phyloP scores from a whole-genome alignment of 352 stramenopile species.

The Globisporangium polare region DNA sequence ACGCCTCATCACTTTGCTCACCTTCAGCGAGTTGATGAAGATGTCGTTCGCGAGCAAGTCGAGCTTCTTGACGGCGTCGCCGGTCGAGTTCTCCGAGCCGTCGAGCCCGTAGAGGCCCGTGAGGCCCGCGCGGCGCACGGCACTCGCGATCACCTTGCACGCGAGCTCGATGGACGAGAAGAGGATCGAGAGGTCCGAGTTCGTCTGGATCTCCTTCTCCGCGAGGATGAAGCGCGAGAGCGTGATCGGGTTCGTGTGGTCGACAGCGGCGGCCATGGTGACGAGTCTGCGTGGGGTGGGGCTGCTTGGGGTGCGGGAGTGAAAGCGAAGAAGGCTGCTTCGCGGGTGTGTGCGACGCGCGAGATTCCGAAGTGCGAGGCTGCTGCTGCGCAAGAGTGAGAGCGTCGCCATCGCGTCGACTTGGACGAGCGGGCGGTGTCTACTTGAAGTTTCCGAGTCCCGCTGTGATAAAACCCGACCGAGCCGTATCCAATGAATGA shows the following conservation, averaged over 20 bases:
- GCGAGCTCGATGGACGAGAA: constrained; percentile 95
- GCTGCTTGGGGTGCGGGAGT: constrained; percentile 3
- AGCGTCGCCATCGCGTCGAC: background rate
- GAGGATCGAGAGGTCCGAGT: constrained; percentile 93
- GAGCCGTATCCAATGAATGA: constrained; percentile 10
- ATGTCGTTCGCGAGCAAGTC: constrained; percentile 98
- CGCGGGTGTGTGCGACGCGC: constrained; percentile 17
- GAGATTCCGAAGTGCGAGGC: constrained; percentile 21
- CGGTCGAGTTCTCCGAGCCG: constrained; percentile 96
- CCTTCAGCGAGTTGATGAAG: constrained; percentile 95
- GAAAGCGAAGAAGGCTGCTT: constrained; percentile 6
- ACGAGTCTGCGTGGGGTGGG: constrained; percentile 7
- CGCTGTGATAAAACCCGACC: constrained; percentile 10
- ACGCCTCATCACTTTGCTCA: background rate
- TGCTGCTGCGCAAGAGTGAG: background rate
- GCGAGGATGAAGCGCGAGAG: constrained; percentile 93
- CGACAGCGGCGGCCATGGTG: constrained; percentile 44
- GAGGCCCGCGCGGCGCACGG: constrained; percentile 93
- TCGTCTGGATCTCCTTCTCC: constrained; percentile 91
- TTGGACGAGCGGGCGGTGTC: background rate
- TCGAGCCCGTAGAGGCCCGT: constrained; percentile 93
- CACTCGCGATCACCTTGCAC: constrained; percentile 97
- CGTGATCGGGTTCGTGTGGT: constrained; percentile 89
- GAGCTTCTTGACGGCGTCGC: constrained; percentile 99
- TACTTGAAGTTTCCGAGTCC: constrained; percentile 13